Conservation (phyloP, 2,329 filamentous ascomycete species). For the Dactylellina leptospora region DNA sequence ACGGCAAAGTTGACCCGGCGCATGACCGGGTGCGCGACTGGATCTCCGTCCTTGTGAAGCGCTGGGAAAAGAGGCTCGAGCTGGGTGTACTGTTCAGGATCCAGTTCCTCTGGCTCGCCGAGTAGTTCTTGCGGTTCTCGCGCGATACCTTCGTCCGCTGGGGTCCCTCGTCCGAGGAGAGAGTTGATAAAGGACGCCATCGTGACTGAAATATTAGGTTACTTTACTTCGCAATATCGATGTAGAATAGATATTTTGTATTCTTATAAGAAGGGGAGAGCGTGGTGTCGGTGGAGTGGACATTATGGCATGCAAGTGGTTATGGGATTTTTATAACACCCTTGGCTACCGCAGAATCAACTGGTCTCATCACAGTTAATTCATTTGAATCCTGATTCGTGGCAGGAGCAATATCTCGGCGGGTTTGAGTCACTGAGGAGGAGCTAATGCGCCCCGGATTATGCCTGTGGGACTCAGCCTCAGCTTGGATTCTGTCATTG, state of each 20-base stretch:
- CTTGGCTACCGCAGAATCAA: neutral
- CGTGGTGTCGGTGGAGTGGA: neutral
- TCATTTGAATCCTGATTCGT: neutral
- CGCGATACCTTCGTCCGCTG: slow-evolving; percentile 1
- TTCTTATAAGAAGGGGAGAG: neutral
- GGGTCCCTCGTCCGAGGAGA: slow-evolving; percentile 18
- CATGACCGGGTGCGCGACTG: slow-evolving; percentile 21
- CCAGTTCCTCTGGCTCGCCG: slow-evolving; percentile 31
- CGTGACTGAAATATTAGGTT: slow-evolving; percentile 6
- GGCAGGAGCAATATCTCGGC: neutral
- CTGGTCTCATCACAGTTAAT: neutral
- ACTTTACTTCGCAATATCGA: neutral
- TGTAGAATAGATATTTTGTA: too few relatives aligned
- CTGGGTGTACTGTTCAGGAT: slow-evolving; percentile 38
- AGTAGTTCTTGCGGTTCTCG: slow-evolving; percentile 27
- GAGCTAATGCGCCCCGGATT: slow-evolving; percentile 17
- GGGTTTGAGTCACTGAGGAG: neutral
- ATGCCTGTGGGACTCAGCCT: slow-evolving; percentile 10
- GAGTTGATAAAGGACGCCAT: slow-evolving; percentile 40
- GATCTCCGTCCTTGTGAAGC: slow-evolving; percentile 27
- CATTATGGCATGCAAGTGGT: neutral
- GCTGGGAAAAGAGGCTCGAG: slow-evolving; percentile 41
- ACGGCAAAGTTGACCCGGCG: slow-evolving; percentile 41
- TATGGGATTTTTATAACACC: neutral
- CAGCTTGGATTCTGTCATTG: too few relatives aligned